These are phyloP conservation scores for Elsinoe necatrix DNA, from an alignment of 2,329 filamentous ascomycete species.

Conservation along the genomic window DNA sequence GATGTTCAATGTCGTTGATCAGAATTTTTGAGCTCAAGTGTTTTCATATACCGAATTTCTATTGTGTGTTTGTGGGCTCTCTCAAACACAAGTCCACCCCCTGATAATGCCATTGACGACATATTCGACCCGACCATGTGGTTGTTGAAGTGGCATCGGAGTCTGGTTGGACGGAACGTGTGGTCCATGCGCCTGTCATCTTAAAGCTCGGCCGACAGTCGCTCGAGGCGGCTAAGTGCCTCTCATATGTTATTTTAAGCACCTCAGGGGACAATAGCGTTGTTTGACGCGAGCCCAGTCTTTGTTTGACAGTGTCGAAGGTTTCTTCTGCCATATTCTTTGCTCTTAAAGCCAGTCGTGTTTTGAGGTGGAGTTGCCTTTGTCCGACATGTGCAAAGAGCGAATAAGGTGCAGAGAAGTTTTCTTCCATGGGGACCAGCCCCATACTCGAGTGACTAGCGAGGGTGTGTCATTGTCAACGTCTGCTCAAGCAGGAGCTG, in stretches of 20 bases:
- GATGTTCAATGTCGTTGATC: neutral
- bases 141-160: neutral
- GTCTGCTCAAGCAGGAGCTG: neutral
- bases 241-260: neutral
- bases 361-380: neutral
- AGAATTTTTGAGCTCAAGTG: neutral
- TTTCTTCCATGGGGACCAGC: too few relatives aligned
- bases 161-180: neutral
- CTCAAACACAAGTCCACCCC: neutral
- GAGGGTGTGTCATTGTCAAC: too few relatives aligned
- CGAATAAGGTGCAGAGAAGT: neutral
- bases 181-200: neutral
- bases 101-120: neutral
- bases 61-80: neutral
- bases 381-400: neutral
- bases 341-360: neutral
- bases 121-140: neutral
- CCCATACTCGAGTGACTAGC: too few relatives aligned
- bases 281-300: neutral
- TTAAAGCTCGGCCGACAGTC: neutral
- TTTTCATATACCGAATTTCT: neutral
- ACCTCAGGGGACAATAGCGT: neutral
- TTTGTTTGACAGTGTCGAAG: neutral
- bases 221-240: neutral
- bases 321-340: neutral